phyloP scores from a whole-genome alignment of 1,139 yeast species.

The Scheffersomyces lignicola region DNA sequence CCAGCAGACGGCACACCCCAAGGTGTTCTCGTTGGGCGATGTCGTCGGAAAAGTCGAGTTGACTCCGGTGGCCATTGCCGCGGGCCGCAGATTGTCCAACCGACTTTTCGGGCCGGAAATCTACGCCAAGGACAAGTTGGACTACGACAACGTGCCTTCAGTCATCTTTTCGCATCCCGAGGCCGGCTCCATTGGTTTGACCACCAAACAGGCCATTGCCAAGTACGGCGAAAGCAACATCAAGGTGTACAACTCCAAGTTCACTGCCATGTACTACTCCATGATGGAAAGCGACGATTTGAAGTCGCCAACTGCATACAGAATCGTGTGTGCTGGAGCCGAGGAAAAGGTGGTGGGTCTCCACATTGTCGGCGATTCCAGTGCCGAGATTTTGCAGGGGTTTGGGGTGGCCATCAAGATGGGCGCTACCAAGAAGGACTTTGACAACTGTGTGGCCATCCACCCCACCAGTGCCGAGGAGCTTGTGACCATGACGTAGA shows the following conservation, averaged over 20 bases:
- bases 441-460: slow-evolving; percentile 93
- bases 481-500: slow-evolving; percentile 77
- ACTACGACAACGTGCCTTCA: slow-evolving; percentile 83
- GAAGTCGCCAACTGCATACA: slow-evolving; percentile 87
- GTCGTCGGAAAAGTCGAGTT: slow-evolving; percentile 88
- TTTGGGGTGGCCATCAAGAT: slow-evolving; percentile 96
- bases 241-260: slow-evolving; percentile 78
- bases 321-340: slow-evolving; percentile 72
- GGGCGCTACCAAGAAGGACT: slow-evolving; percentile 97
- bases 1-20: slow-evolving; percentile 74
- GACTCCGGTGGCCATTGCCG: slow-evolving; percentile 98
- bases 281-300: slow-evolving; percentile 64
- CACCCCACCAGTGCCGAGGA: slow-evolving; percentile 99
- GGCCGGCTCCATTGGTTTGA: slow-evolving; percentile 88
- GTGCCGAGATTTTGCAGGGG: slow-evolving; percentile 94
- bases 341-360: slow-evolving; percentile 94
- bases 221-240: slow-evolving; percentile 79
- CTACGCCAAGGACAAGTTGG: slow-evolving; percentile 71
- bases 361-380: slow-evolving; percentile 86
- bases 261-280: slow-evolving; percentile 92
- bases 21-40: slow-evolving; percentile 88
- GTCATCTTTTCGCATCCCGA: slow-evolving; percentile 97
- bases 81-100: slow-evolving; percentile 91
- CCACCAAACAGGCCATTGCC: slow-evolving; percentile 72
- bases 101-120: slow-evolving; percentile 82